These are phyloP conservation scores for Biscogniauxia sp. DNA, from an alignment of 2,329 filamentous ascomycete genomes.

Conservation along the genomic window DNA sequence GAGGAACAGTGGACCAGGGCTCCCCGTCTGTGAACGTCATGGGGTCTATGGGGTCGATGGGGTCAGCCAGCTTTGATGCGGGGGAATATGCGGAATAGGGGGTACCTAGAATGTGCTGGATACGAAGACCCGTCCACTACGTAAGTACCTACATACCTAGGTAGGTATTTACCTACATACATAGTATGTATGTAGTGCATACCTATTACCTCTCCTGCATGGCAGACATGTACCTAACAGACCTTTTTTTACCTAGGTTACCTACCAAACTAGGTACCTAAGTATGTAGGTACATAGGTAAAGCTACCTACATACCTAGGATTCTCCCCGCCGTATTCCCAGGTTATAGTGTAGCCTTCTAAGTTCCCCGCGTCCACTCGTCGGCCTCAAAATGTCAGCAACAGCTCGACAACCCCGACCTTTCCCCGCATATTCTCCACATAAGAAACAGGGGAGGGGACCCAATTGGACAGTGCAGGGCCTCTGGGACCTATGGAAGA, in stretches of 20 bases:
- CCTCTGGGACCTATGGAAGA: not conserved
- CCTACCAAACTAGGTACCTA: not conserved
- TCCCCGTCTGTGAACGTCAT: not conserved
- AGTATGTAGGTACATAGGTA: too few species aligned
- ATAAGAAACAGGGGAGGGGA: not conserved
- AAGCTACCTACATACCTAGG: too few species aligned
- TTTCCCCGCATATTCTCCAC: not conserved
- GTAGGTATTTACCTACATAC: not conserved
- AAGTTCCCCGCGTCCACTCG: not conserved
- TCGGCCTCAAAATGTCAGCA: not conserved
- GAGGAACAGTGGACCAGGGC: too few species aligned
- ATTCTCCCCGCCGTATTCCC: not conserved
- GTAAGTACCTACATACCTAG: not conserved
- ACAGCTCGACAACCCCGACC: not conserved
- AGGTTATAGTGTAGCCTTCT: not conserved
- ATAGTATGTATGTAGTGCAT: too few species aligned
- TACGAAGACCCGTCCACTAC: too few species aligned
- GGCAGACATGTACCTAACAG: too few species aligned
- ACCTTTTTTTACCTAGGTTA: too few species aligned
- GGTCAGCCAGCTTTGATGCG: not conserved
- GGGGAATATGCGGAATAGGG: too few species aligned
- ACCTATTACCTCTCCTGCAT: not conserved
- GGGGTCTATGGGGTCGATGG: too few species aligned
- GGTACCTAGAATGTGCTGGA: too few species aligned
- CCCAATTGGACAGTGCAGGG: not conserved